These are phyloP conservation scores for Lactuca saligna DNA, from an alignment of 129 eudicot genomes.

Conservation along the genomic window DNA sequence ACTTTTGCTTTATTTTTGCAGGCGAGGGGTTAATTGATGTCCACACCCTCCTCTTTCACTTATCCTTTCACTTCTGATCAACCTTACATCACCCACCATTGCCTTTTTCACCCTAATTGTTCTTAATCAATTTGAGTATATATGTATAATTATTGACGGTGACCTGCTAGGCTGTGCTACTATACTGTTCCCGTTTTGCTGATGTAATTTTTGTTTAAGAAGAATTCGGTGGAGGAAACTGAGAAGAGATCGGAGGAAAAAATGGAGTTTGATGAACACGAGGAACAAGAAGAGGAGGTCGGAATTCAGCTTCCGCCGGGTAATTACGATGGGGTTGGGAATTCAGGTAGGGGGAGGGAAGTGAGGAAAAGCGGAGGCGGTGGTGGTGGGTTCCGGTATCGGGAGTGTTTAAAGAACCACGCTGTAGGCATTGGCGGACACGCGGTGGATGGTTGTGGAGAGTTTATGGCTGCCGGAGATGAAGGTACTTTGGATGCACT, in stretches of 20 bases:
- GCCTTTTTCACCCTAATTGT: slow-evolving; percentile 2
- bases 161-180: slow-evolving; percentile 3
- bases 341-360: slow-evolving; percentile 18
- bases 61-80: slow-evolving; percentile 47
- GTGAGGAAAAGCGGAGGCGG: slow-evolving; percentile 18
- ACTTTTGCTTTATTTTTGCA: slow-evolving; percentile 39
- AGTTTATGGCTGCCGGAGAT: slow-evolving; percentile 74
- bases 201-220: slow-evolving; percentile 6
- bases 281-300: slow-evolving; percentile 60
- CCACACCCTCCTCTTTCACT: slow-evolving; percentile 69
- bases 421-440: slow-evolving; percentile 64
- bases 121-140: not conserved
- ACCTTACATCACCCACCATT: slow-evolving; percentile 29
- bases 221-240: not conserved
- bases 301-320: slow-evolving; percentile 36
- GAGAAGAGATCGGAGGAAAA: not conserved
- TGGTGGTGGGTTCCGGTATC: slow-evolving; percentile 42
- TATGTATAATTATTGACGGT: not conserved
- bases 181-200: not conserved
- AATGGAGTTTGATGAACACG: slow-evolving; percentile 72
- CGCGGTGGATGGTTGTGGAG: slow-evolving; percentile 75
- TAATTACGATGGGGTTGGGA: slow-evolving; percentile 20
- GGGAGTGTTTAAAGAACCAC: slow-evolving; percentile 68
- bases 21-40: slow-evolving; percentile 58
- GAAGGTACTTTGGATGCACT: slow-evolving; percentile 65